A percentile compares a stretch with the other conserved stretches of the same genome.
Conservation (phyloP, 2,329 filamentous ascomycete species). For the Chrysoporthe puriensis region DNA sequence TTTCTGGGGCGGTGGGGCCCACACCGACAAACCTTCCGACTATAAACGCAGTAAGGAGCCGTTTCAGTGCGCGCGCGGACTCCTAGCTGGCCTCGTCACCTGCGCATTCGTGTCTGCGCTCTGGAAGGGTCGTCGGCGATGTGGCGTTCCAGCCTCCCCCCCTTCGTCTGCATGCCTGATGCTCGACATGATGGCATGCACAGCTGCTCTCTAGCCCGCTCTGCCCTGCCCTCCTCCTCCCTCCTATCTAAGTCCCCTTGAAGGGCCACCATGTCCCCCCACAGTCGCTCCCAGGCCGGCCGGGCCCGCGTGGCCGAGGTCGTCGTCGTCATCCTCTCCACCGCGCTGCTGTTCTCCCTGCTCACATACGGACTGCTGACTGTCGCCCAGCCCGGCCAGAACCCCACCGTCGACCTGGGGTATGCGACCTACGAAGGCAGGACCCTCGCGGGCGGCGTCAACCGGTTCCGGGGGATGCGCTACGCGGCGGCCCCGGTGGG, state of each 20-base stretch:
- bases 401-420: constrained; percentile 26
- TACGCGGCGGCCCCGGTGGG: constrained; percentile 57
- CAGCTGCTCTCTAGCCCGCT: not conserved
- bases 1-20: constrained; percentile 5
- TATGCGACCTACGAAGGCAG: constrained; percentile 28
- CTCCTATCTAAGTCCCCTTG: not conserved
- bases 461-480: constrained; percentile 52
- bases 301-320: not conserved
- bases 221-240: not conserved
- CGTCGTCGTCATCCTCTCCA: not conserved
- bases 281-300: not conserved
- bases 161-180: not conserved
- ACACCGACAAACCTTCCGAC: constrained; percentile 13
- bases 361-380: constrained; percentile 15
- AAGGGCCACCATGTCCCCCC: not conserved
- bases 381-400: constrained; percentile 13
- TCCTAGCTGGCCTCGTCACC: not conserved
- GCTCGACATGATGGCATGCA: not conserved
- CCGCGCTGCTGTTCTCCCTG: not conserved
- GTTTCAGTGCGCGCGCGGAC: not conserved
- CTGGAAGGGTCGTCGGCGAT: not conserved
- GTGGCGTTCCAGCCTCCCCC: not conserved
- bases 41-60: constrained; percentile 21
- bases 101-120: not conserved
- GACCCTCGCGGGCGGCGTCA: constrained; percentile 37